Evolutionary conservation across 306 rosid genomes (phyloP), one percentile per base, ranked within the genome.

Genomic region (Prunus salicina): DNA sequence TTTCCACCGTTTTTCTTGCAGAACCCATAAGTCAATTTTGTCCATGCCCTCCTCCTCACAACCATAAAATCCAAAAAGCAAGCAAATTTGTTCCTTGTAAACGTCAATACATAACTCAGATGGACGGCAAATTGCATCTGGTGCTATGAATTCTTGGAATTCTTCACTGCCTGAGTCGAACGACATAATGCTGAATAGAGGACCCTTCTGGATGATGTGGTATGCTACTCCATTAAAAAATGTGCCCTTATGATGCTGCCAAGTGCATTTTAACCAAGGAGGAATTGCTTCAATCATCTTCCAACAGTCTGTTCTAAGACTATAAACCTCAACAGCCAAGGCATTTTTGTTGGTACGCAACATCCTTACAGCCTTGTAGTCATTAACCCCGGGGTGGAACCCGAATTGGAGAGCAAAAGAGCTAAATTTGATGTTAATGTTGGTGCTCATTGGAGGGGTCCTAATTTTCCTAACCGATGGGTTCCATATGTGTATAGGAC

Each of bases 41-140:
- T 53, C 10, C 60, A 19, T 53, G 60, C 12, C 60, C 2, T 19
- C 60, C 60, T 53, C 60, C 9, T 53, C 24, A 53, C 60, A 19
- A 6, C 0, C 0, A 53, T 53, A 53, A 19, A 0, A 18, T 0
- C 0, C 0, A 25, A 25, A 15, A 1, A 69, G 19, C 73, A 69
- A 49, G 43, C 73, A 49, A 49, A 28, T 18, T 20, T 69, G 30
- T 49, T 9, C 58, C 43, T 49, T n/a, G 24, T 22, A 49, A 69
- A 55, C 8, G 16, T 3, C 2, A 0, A 69, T 15, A 8, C 11
- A 19, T 24, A 68, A 8, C 12, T 0, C 0, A 1, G 0, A 0
- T 15, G 15, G 1, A 14, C 8, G 0, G 58, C 10, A 22, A 7
- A 47, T 3, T 3, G 57, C 2, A 27, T 27, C 73, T 9, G 73